Percentiles rank a stretch among this genome's conserved stretches.
These are phyloP conservation scores for Coemansia sp. DNA, from an alignment of 192 early-diverging fungal species.

Conservation along the genomic window DNA sequence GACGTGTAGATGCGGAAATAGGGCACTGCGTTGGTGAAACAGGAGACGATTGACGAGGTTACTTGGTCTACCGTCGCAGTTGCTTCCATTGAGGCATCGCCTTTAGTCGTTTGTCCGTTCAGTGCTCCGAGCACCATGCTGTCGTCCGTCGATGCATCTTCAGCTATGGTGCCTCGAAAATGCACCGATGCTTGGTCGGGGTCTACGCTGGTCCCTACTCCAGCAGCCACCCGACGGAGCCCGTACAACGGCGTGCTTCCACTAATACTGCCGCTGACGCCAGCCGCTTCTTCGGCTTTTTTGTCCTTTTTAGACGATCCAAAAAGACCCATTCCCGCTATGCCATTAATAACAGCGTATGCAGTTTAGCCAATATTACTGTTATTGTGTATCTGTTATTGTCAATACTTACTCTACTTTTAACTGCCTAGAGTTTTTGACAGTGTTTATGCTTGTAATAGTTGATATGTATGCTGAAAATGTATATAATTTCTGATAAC, in stretches of 20 bases:
- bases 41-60: conserved; percentile 14
- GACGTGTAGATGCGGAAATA: conserved; percentile 50
- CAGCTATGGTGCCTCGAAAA: background rate
- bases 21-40: conserved; percentile 26
- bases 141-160: conserved; percentile 6
- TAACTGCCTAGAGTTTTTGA: background rate
- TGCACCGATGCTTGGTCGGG: background rate
- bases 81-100: conserved; percentile 4
- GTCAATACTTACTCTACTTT: background rate
- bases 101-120: background rate
- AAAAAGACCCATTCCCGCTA: conserved; percentile 34
- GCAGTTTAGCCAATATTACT: background rate
- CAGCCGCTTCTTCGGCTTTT: conserved; percentile 4
- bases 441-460: background rate
- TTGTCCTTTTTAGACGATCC: conserved; percentile 34
- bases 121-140: conserved; percentile 7
- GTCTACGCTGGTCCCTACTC: background rate
- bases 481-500: background rate
- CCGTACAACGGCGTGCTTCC: conserved; percentile 12
- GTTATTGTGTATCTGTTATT: background rate
- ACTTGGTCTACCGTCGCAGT: conserved; percentile 31
- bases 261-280: background rate
- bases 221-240: background rate
- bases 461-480: background rate
- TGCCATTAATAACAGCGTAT: background rate